phyloP scores from a whole-genome alignment of 2,329 filamentous ascomycete species.

The Diaporthe vexans region DNA sequence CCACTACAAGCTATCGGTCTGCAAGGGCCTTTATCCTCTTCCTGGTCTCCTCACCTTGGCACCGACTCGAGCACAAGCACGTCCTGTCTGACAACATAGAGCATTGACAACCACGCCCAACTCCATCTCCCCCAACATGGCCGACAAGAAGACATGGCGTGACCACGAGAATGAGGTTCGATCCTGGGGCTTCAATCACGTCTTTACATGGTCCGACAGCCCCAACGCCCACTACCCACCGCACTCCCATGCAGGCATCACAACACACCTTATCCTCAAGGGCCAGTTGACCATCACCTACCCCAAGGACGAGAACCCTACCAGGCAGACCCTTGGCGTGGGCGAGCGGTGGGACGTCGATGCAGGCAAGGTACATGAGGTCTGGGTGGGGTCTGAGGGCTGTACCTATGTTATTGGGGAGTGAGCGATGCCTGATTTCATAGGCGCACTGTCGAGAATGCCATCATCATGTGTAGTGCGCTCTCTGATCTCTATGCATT shows the following conservation, averaged over 20 bases:
- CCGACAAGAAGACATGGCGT: constrained; percentile 54
- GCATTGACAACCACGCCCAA: neutral
- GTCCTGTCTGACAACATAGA: neutral
- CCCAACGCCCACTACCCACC: constrained; percentile 78
- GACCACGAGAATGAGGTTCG: constrained; percentile 73
- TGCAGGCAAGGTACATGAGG: constrained; percentile 74
- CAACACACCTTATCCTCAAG: constrained; percentile 77
- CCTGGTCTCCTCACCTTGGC: neutral
- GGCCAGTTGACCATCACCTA: constrained; percentile 78
- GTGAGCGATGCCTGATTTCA: constrained; percentile 46
- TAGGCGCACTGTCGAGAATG: neutral
- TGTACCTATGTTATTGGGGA: constrained; percentile 79
- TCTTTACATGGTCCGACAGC: constrained; percentile 80
- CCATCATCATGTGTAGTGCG: no score
- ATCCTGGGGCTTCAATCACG: constrained; percentile 77
- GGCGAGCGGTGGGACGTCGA: constrained; percentile 78
- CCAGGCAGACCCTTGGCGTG: constrained; percentile 70
- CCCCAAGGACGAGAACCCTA: constrained; percentile 68
- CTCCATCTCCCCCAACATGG: constrained; percentile 5
- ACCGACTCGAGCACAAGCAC: neutral
- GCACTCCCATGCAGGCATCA: constrained; percentile 74
- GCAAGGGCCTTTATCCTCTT: neutral
- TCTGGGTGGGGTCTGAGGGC: constrained; percentile 76
- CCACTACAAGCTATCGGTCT: neutral
- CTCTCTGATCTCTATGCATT: no score